Percentiles rank a stretch among this genome's conserved stretches.
phyloP scores from a whole-genome alignment of 2,329 filamentous ascomycete genomes.

The Fusarium pseudonygamai region DNA sequence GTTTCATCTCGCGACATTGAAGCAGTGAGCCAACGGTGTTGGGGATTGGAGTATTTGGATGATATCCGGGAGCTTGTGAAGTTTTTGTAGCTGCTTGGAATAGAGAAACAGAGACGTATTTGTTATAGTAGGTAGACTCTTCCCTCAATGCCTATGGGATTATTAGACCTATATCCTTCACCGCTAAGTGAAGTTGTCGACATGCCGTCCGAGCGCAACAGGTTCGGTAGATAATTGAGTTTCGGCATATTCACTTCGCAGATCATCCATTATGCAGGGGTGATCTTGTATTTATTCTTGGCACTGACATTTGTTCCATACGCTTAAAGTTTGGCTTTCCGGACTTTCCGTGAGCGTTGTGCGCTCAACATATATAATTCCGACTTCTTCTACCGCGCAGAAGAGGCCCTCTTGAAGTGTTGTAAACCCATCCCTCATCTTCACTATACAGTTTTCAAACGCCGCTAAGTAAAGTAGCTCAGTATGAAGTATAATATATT shows the following conservation, averaged over 20 bases:
- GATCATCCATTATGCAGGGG: background rate
- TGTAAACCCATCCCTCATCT: background rate
- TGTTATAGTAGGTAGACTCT: no score
- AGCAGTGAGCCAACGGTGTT: background rate
- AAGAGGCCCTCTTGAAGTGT: fast-evolving
- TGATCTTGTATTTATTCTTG: fast-evolving
- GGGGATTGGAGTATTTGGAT: background rate
- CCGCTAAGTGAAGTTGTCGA: background rate
- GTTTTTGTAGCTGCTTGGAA: background rate
- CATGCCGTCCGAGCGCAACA: background rate
- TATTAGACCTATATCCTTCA: no score
- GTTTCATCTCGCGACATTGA: background rate
- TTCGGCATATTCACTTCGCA: background rate
- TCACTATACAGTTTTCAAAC: fast-evolving
- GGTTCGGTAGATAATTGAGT: background rate
- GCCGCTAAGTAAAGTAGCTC: fast-evolving
- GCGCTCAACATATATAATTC: background rate
- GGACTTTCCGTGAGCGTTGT: background rate
- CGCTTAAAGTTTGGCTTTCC: background rate
- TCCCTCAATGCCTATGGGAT: no score
- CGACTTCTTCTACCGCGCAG: background rate
- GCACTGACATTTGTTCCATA: fast-evolving
- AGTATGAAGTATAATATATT: fast-evolving
- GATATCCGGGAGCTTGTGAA: background rate
- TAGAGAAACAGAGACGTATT: no score